Evolutionary conservation across 129 eudicot genomes (phyloP), one percentile per base, ranked within the genome.

Genomic region (Chrysanthemum makinoi): DNA sequence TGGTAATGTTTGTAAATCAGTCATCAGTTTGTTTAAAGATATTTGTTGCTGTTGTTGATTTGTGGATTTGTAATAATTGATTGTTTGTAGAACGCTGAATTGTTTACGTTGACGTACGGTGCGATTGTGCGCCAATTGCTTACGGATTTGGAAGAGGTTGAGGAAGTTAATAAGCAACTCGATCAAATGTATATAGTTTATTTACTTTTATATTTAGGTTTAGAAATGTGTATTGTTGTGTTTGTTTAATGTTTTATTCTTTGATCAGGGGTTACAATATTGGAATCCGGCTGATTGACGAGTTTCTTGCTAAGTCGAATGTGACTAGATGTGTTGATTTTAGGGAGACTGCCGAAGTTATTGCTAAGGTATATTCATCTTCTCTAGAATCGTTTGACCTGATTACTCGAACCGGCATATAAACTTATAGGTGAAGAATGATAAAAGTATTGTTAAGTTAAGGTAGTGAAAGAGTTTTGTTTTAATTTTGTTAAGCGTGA

Each of bases 61-160:
- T 73, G 46, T 80, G 50, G 50, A 39, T 13, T 54, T 62, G 77
- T 57, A 20, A 20, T 20, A 1, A 20, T 20, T 20, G 67, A 26
- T 80, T 52, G 24, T 43, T 59, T 28, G 17, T 76, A 93, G 96
- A 93, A 93, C 60, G 89, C 98, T 10, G 98, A 93, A 86, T 70
- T 93, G 66, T 89, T 93, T 72, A 93, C 98, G 24, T 70, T 89
- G 65, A 93, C 98, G 20, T 93, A 93, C 61, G 98, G 96, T 2
- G 98, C 98, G 15, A 89, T 93, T 17, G 98, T 93, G 19, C 89
- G 98, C 10, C 98, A 93, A 59, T 68, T 93, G 83, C 76, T 93
- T 6, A 93, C 98, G 50, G 98, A 93, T 93, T 91, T 93, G 77
- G 98, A 93, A 69, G 98, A 93, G 79, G 98, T 93, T 65, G 98